Evolutionary conservation across 73 alveolate species (phyloP), one percentile per base, ranked within the genome.

Genomic region (Paramecium octaurelia): DNA sequence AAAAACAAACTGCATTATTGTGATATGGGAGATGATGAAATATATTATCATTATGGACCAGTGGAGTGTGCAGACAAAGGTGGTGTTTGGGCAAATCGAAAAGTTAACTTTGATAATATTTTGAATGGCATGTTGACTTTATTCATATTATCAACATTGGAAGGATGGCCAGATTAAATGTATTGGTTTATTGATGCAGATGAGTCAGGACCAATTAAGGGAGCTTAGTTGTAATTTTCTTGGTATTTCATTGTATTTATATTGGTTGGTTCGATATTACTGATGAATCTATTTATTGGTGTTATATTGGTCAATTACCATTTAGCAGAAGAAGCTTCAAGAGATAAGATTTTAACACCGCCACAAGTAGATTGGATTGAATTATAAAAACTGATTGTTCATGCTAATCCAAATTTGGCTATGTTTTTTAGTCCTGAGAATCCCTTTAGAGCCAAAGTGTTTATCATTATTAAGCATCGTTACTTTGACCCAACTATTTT

Each of bases 91-190:
- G 88, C 48, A 59, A 88, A 93, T 57, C 69, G 88, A 68, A 92
- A 86, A 50, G 75, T 86, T 64, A 97, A 98, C 86, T 98, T 94
- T 93, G 99, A 98, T 86, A 96, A 95, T 91, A 98, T 98, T 9
- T 97, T 95, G 10, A 80, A 93, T 35, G 98, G 99, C 6, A 92
- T 98, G 96, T 60, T 97, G 8, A 96, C 99, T 29, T 93, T 98
- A 27, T 98, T 98, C 92, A 97, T 97, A 8, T 92, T 98, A 75
- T 83, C 98, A 35, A 92, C 98, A 44, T 95, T 95, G 44, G 99
- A 98, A 94, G 98, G 97, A 20, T 98, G 99, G 99, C 99, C 99
- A 48, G 97, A 95, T 40, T 75, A 93, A 16, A 96, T 97, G 99
- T 91, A 96, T 87, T 92, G 92, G 40, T 96, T 92, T 58, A 92